Conservation (phyloP, 2,329 filamentous ascomycete genomes). For the Aspergillus sp. region DNA sequence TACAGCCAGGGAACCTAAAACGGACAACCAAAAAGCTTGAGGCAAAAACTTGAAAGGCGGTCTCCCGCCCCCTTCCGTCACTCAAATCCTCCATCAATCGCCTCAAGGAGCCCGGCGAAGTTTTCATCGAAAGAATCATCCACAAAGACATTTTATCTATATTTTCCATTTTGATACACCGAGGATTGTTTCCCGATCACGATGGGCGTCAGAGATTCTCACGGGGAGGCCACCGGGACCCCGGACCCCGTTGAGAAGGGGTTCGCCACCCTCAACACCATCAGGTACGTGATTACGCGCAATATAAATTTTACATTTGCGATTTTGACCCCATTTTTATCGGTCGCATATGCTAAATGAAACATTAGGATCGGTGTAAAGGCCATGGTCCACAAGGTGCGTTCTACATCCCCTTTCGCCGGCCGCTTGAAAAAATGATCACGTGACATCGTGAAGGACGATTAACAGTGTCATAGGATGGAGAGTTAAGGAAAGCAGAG, state of each 20-base stretch:
- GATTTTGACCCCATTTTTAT: conserved; percentile 23
- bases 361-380: conserved; percentile 63
- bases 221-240: conserved; percentile 54
- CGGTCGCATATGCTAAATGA: conserved; percentile 37
- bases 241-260: conserved; percentile 70
- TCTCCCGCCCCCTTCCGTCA: conserved; percentile 17
- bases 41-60: conserved; percentile 19
- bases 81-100: conserved; percentile 18
- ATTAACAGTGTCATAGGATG: conserved; percentile 55
- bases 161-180: background rate
- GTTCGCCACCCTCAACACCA: conserved; percentile 78
- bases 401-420: conserved; percentile 24
- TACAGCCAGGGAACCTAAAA: conserved; percentile 13
- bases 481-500: conserved; percentile 85
- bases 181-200: conserved; percentile 15
- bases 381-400: conserved; percentile 68
- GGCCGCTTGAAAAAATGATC: conserved; percentile 22
- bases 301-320: conserved; percentile 6
- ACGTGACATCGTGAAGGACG: conserved; percentile 29
- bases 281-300: conserved; percentile 60
- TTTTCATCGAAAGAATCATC: conserved; percentile 15
- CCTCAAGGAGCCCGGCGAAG: conserved; percentile 1
- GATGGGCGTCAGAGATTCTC: conserved; percentile 59
- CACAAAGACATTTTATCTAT: conserved; percentile 12
- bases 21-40: conserved; percentile 14